phyloP scores from a whole-genome alignment of 345 rosid genomes.

The Citrus australasica region DNA sequence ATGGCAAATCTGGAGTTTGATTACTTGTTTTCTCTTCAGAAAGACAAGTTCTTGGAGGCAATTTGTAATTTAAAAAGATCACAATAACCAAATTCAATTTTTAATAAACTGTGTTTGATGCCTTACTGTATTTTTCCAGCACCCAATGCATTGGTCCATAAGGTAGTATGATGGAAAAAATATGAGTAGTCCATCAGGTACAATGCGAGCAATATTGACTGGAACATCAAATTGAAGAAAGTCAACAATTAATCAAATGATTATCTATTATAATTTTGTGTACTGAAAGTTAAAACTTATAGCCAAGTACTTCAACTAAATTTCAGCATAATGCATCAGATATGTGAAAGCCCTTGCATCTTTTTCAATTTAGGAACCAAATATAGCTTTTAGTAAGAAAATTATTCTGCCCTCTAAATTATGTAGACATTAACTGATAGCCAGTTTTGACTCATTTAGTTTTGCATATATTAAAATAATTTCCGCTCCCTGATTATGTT shows the following conservation, averaged over 20 bases:
- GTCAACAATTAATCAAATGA: neutral
- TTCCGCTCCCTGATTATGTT: neutral
- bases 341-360: neutral
- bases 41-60: neutral
- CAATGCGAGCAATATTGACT: slow-evolving; percentile 91
- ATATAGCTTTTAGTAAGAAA: neutral
- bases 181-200: slow-evolving; percentile 92
- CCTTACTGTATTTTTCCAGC: slow-evolving; percentile 82
- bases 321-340: neutral
- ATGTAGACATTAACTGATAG: neutral
- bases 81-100: neutral
- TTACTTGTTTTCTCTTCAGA: neutral
- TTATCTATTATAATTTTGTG: neutral
- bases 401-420: neutral
- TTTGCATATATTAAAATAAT: neutral
- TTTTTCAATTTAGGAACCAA: neutral
- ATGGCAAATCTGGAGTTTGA: neutral
- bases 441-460: neutral
- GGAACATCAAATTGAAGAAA: slow-evolving; percentile 25
- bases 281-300: neutral
- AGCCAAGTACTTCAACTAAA: neutral
- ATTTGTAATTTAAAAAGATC: neutral
- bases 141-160: slow-evolving; percentile 74
- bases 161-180: slow-evolving; percentile 96
- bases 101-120: slow-evolving; percentile 20